These are phyloP conservation scores for Lachnellula willkommii DNA, from an alignment of 2,329 filamentous ascomycete genomes.

Conservation along the genomic window DNA sequence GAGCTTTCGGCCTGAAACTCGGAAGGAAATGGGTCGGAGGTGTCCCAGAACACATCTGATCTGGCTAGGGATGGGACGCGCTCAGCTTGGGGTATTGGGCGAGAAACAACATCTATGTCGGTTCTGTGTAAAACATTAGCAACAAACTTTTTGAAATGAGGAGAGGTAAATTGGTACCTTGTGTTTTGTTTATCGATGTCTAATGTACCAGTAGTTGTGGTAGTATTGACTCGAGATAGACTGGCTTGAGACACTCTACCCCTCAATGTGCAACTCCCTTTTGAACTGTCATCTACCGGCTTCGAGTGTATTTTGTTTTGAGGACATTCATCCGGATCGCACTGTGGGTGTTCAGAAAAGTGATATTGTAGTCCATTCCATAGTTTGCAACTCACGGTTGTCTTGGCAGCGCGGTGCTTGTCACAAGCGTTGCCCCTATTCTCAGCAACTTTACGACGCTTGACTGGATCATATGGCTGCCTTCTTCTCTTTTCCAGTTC, in stretches of 20 bases:
- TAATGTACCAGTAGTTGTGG: neutral
- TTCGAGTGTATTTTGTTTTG: constrained; percentile 16
- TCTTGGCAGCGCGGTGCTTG: constrained; percentile 17
- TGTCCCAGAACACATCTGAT: constrained; percentile 4
- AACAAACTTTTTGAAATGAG: neutral
- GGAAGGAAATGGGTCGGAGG: neutral
- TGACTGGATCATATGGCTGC: constrained; percentile 17
- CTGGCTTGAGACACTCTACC: neutral
- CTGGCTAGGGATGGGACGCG: neutral
- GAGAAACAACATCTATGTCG: neutral
- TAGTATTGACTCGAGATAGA: neutral
- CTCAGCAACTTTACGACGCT: constrained; percentile 19
- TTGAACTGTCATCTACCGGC: neutral
- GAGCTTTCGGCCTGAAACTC: neutral
- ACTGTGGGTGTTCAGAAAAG: constrained; percentile 9
- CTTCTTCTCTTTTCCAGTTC: constrained; percentile 17
- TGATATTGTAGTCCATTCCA: neutral
- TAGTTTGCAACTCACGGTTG: constrained; percentile 9
- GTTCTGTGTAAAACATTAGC: neutral
- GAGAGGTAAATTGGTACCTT: neutral
- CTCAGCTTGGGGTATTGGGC: neutral
- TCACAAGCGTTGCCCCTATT: constrained; percentile 20
- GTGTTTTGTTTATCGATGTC: neutral
- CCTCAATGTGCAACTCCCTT: neutral
- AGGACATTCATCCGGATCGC: constrained; percentile 13